A percentile compares a stretch with the other conserved stretches of the same genome.
phyloP scores from a whole-genome alignment of 306 rosid species.

The Lathyrus sativus region DNA sequence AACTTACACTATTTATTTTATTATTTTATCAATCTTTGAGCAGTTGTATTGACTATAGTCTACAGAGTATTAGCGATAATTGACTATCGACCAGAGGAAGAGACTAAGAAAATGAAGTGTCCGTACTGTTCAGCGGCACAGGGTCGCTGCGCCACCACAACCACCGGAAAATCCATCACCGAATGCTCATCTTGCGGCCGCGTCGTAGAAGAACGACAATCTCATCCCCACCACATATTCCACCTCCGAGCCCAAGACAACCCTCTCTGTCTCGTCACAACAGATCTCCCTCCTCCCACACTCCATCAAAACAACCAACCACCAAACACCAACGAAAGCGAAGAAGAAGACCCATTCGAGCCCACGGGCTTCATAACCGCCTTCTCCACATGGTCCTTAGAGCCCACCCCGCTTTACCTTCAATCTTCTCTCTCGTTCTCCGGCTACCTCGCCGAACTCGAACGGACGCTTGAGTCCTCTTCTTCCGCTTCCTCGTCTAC shows the following conservation, averaged over 20 bases:
- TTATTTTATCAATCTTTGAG: no score
- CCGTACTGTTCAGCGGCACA: conserved; percentile 82
- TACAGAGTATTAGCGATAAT: no score
- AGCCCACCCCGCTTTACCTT: conserved; percentile 77
- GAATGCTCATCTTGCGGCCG: conserved; percentile 94
- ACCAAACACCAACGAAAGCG: conserved; percentile 32
- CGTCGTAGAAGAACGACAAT: conserved; percentile 84
- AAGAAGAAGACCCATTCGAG: conserved; percentile 73
- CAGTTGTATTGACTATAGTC: no score
- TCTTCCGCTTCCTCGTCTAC: conserved; percentile 64
- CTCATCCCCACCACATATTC: conserved; percentile 85
- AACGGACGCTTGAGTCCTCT: conserved; percentile 78
- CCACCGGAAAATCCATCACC: conserved; percentile 65
- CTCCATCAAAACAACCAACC: conserved; percentile 39
- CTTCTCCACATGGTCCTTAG: conserved; percentile 94
- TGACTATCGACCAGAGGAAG: not conserved
- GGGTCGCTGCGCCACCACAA: conserved; percentile 83
- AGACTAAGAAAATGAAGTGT: conserved; percentile 61
- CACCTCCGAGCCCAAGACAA: conserved; percentile 89
- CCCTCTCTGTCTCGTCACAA: conserved; percentile 89
- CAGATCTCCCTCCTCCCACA: conserved; percentile 86
- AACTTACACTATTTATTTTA: no score
- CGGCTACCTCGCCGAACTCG: conserved; percentile 96
- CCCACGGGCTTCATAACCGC: conserved; percentile 94
- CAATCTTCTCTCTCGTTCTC: conserved; percentile 83